Percentiles rank a stretch among this genome's conserved stretches.
phyloP scores from a whole-genome alignment of 2,329 filamentous ascomycete species.

The Beauveria caledonica region DNA sequence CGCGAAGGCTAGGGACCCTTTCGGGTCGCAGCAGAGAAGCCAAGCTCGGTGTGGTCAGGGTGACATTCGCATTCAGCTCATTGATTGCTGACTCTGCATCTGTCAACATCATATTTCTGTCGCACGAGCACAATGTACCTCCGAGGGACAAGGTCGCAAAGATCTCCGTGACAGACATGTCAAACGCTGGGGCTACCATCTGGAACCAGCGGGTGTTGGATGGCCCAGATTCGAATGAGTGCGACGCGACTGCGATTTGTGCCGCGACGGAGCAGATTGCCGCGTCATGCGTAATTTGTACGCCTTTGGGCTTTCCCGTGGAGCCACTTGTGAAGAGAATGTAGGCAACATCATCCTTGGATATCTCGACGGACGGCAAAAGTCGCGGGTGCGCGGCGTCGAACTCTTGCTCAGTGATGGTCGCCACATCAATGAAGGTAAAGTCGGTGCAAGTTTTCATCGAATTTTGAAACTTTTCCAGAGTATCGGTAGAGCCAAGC shows the following conservation, averaged over 20 bases:
- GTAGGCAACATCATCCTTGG: background rate
- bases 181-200: slow-evolving; percentile 1
- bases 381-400: background rate
- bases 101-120: slow-evolving; percentile 1
- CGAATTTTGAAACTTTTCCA: background rate
- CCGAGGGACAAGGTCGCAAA: background rate
- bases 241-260: background rate
- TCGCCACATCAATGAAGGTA: slow-evolving; percentile 1
- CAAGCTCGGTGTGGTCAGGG: background rate
- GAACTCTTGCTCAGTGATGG: background rate
- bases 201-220: background rate
- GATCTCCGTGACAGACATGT: background rate
- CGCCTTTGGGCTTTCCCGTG: slow-evolving; percentile 1
- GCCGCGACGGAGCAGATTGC: background rate
- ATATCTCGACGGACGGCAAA: background rate
- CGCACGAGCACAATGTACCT: slow-evolving; percentile 1
- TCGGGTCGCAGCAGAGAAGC: background rate
- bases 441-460: background rate
- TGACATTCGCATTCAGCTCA: background rate
- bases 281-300: background rate
- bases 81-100: background rate
- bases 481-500: background rate
- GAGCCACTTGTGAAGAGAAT: slow-evolving; percentile 3
- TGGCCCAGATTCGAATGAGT: background rate
- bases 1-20: background rate